Percentiles rank a stretch among this genome's conserved stretches.
phyloP scores from a whole-genome alignment of 106 monocot genomes.

The Agapanthus africanus region DNA sequence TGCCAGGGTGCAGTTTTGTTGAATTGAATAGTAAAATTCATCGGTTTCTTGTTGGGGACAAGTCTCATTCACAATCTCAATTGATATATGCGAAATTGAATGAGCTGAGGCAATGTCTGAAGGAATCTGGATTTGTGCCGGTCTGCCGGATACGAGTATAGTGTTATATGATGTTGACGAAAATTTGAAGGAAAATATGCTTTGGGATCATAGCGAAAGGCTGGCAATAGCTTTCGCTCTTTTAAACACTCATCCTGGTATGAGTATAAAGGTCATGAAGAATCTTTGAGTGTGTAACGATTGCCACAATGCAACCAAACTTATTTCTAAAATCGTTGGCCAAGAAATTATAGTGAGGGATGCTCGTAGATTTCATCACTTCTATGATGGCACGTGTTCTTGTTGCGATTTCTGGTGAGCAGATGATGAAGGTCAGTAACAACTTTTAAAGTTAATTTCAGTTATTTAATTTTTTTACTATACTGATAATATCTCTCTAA shows the following conservation, averaged over 20 bases:
- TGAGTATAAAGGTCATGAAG: conserved; percentile 28
- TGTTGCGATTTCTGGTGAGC: conserved; percentile 34
- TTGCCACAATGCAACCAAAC: conserved; percentile 28
- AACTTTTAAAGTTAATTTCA: background rate
- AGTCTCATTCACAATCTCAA: conserved; percentile 26
- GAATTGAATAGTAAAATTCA: conserved; percentile 34
- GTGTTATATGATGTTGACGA: conserved; percentile 38
- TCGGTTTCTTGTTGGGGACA: conserved; percentile 44
- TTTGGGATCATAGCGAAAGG: conserved; percentile 40
- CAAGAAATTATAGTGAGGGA: conserved; percentile 45
- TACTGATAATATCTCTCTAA: background rate
- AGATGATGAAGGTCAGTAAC: background rate
- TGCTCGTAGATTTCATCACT: conserved; percentile 34
- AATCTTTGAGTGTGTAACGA: conserved; percentile 32
- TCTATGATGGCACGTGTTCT: conserved; percentile 24
- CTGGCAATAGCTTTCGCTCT: conserved; percentile 40
- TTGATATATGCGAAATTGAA: conserved; percentile 26
- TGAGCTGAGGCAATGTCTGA: conserved; percentile 22
- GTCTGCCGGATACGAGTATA: conserved; percentile 28
- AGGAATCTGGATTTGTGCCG: conserved; percentile 24
- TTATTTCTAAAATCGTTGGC: conserved; percentile 26
- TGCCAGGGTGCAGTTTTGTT: conserved; percentile 38
- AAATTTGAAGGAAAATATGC: conserved; percentile 28
- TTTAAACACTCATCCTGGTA: conserved; percentile 21
- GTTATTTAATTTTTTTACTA: background rate